These are phyloP conservation scores for Thraustochytrium striatum DNA, from an alignment of 352 stramenopile genomes.

Conservation along the genomic window DNA sequence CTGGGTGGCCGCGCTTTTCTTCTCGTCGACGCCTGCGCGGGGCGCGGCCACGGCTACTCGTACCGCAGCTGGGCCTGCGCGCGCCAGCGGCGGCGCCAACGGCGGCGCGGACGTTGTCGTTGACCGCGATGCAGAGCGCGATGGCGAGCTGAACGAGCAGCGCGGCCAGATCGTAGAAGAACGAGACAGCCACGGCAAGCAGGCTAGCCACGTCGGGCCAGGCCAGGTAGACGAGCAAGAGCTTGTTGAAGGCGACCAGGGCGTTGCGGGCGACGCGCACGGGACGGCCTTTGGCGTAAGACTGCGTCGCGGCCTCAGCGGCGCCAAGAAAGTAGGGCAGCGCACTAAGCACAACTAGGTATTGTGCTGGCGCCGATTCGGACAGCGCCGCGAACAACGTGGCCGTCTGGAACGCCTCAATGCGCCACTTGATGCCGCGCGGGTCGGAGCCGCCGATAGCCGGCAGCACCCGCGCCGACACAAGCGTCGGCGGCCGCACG, in stretches of 20 bases:
- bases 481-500: too few species aligned
- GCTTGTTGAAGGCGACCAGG: not conserved
- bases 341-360: too few species aligned
- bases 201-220: not conserved
- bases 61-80: not conserved
- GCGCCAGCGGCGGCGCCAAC: not conserved
- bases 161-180: not conserved
- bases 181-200: not conserved
- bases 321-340: slow-evolving; percentile 6
- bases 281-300: not conserved
- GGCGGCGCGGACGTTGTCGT: not conserved
- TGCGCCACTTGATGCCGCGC: too few species aligned
- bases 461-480: too few species aligned
- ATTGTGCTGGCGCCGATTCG: too few species aligned
- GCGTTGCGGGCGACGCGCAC: not conserved
- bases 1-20: not conserved
- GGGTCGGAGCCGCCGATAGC: too few species aligned
- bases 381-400: too few species aligned
- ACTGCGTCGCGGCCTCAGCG: not conserved
- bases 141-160: not conserved
- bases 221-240: not conserved
- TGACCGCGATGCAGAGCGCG: not conserved
- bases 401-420: too few species aligned
- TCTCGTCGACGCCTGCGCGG: not conserved
- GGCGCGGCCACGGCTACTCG: not conserved